Percentiles rank a stretch among this genome's conserved stretches.
Evolutionary conservation across 2,329 filamentous ascomycete genomes (phyloP).

Genomic region (Tothia fuscella): DNA sequence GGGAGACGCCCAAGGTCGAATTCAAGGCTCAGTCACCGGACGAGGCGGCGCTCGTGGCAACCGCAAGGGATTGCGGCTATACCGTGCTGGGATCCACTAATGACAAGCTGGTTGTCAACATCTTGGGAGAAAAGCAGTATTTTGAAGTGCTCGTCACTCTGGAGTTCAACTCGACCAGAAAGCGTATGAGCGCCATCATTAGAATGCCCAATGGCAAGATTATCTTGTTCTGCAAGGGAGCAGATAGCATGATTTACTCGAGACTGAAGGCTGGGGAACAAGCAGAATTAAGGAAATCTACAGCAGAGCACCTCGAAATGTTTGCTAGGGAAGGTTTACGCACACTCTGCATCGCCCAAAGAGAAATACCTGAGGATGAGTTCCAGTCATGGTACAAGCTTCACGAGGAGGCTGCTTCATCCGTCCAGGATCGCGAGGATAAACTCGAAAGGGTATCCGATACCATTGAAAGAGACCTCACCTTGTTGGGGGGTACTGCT

Average conservation of each 20-base stretch:
- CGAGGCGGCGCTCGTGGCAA: constrained; percentile 86
- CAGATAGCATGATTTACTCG: constrained; percentile 94
- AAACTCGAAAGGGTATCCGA: constrained; percentile 86
- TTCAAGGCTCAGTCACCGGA: constrained; percentile 98
- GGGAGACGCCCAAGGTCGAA: constrained; percentile 80
- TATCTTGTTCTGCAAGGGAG: constrained; percentile 90
- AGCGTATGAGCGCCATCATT: constrained; percentile 95
- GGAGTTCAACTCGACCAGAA: constrained; percentile 93
- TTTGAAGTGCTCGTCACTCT: constrained; percentile 88
- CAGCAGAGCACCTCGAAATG: constrained; percentile 90
- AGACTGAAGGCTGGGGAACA: constrained; percentile 78
- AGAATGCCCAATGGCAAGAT: constrained; percentile 87
- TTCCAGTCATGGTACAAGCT: constrained; percentile 76
- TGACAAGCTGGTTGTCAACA: constrained; percentile 74
- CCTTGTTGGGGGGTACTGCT: constrained; percentile 80
- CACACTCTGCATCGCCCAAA: constrained; percentile 86
- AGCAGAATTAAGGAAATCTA: constrained; percentile 65
- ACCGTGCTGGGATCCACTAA: constrained; percentile 72
- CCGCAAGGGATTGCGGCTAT: constrained; percentile 89
- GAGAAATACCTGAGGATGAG: constrained; percentile 66
- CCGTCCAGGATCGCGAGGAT: constrained; percentile 78
- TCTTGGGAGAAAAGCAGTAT: constrained; percentile 72
- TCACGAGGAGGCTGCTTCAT: constrained; percentile 75
- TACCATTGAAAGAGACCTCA: constrained; percentile 79
- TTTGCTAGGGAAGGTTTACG: constrained; percentile 91